Evolutionary conservation across 345 rosid genomes (phyloP), one percentile per base, ranked within the genome.

Genomic region (Lumnitzera racemosa): DNA sequence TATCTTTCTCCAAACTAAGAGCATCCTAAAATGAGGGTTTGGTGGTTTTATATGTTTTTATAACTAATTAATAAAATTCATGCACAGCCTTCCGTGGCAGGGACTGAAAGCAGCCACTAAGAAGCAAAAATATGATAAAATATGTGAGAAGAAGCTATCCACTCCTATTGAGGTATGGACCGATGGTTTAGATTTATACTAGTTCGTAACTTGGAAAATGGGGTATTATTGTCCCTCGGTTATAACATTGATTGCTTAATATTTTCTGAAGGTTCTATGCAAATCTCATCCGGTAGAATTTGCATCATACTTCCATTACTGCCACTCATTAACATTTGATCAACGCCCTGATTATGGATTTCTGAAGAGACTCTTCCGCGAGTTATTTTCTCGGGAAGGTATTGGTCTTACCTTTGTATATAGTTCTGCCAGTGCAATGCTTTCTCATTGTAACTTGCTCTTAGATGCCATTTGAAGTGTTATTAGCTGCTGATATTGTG

Each of bases 261-360:
- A 55, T 55, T 53, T 15, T 8, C 54, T 55, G 36, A 70, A 87
- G 97, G 97, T 83, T 67, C 72, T 90, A 8, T 87, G 97, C 87
- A 87, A 85, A 69, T 72, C 71, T 46, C 90, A 85, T 59, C 87
- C 90, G 0, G 97, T 79, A 65, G 97, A 90, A 77, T 90, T 90
- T 67, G 97, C 92, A 14, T 87, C 97, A 36, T 90, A 87, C 69
- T 79, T 90, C 56, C 96, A 85, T 75, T 90, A 90, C 62, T 87
- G 97, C 72, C 96, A 85, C 72, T 87, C 97, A 17, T 67, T 85
- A 70, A 83, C 83, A 70, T 90, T 90, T 75, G 92, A 90, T 76
- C 96, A 83, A 70, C 78, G 96, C 31, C 97, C 97, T 69, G 97
- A 90, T 70, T 90, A 87, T 76, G 96, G 97, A 66, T 90, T 85